Conservation (phyloP, 2,329 filamentous ascomycete species). For the Phaeosphaeriaceae sp. region DNA sequence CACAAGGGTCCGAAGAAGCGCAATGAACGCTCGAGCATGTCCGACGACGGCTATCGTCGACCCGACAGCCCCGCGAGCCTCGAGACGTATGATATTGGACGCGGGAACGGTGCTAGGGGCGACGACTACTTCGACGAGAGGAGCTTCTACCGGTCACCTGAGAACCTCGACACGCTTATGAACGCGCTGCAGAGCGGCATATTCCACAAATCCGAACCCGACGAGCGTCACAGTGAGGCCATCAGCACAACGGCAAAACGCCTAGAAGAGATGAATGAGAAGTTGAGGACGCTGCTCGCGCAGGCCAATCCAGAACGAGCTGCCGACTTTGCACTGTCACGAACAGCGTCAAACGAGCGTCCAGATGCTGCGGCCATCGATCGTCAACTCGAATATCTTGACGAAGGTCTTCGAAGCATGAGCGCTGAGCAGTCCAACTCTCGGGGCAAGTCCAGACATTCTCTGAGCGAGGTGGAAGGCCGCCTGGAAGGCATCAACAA, state of each 20-base stretch:
- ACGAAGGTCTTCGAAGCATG: conserved; percentile 68
- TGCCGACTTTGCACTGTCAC: conserved; percentile 38
- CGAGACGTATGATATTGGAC: conserved; percentile 69
- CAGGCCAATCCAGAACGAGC: conserved; percentile 63
- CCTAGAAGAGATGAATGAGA: conserved; percentile 71
- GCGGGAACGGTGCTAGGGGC: conserved; percentile 59
- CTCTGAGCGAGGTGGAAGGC: conserved; percentile 45
- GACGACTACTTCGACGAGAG: conserved; percentile 77
- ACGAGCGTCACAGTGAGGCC: conserved; percentile 53
- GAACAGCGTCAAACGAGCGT: conserved; percentile 12
- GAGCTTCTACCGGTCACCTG: conserved; percentile 73
- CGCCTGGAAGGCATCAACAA: conserved; percentile 63
- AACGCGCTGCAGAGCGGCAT: conserved; percentile 47
- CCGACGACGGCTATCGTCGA: conserved; percentile 49
- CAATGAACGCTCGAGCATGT: conserved; percentile 52
- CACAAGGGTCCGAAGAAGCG: conserved; percentile 76
- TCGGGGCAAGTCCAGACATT: conserved; percentile 35
- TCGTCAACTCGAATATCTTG: conserved; percentile 74
- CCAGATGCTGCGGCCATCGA: conserved; percentile 44
- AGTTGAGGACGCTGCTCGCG: conserved; percentile 71
- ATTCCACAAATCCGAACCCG: conserved; percentile 31
- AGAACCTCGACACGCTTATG: conserved; percentile 64
- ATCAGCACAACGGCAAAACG: conserved; percentile 69
- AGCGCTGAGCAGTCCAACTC: conserved; percentile 60
- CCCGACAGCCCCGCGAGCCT: conserved; percentile 80